Conservation (phyloP, 2,329 filamentous ascomycete species). For the Aurifilum marmelostoma region DNA sequence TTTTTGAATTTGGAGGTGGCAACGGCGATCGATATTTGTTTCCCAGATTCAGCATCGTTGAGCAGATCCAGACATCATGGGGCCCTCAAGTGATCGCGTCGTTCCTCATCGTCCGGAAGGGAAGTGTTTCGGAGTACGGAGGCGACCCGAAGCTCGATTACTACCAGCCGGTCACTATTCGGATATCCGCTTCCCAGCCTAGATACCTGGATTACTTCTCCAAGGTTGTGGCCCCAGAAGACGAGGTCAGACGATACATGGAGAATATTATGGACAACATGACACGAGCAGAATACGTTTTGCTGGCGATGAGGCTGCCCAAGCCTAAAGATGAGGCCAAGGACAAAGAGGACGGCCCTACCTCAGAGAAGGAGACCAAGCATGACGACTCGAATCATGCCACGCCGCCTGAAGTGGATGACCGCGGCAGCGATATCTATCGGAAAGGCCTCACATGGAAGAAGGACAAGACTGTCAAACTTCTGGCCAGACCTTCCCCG, state of each 20-base stretch:
- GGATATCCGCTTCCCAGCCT: constrained; percentile 57
- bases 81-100: constrained; percentile 70
- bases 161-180: constrained; percentile 74
- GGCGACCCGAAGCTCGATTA: constrained; percentile 69
- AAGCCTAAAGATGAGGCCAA: constrained; percentile 44
- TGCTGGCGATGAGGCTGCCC: constrained; percentile 69
- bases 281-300: constrained; percentile 68
- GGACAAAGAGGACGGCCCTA: constrained; percentile 37
- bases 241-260: constrained; percentile 69
- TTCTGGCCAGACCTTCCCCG: constrained; percentile 16
- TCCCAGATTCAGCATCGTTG: constrained; percentile 76
- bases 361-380: constrained; percentile 33
- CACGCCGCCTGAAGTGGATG: constrained; percentile 36
- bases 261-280: constrained; percentile 71
- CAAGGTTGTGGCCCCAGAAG: constrained; percentile 63
- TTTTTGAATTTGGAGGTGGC: constrained; percentile 69
- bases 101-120: constrained; percentile 76
- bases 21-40: constrained; percentile 78
- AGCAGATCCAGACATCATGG: constrained; percentile 58
- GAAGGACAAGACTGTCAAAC: constrained; percentile 28
- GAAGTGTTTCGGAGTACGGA: constrained; percentile 66
- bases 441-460: constrained; percentile 28
- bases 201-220: constrained; percentile 64
- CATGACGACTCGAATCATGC: constrained; percentile 23
- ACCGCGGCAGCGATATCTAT: constrained; percentile 12